Base-by-base conservation (phyloP, 1,284 basidiomycete genomes). In the Sanghuangporus weigelae region DNA sequence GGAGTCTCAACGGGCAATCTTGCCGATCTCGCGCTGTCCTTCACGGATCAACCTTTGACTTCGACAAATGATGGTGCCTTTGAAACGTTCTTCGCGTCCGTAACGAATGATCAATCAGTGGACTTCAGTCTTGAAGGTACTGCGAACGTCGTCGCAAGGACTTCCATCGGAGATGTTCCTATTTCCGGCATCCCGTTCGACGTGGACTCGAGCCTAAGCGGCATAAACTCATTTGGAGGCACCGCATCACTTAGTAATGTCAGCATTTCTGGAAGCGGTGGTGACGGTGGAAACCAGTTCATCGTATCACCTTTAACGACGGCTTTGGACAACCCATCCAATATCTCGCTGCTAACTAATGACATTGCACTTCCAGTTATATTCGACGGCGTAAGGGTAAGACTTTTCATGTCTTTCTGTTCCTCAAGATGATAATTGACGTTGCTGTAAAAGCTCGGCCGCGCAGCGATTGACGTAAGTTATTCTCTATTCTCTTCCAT, bases 1-100 rank as follows among this genome's bases (percentile, higher is more conserved):
- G 89, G 85, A 0, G 81, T 89, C 0, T 90, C 87, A 11, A 89
- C 84, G 0, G 87, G 87, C 26, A 87, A 89, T 65, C 63, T 79
- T n/a, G 87, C 81, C 40, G 75, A 82, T 59, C 76, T 90, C 36
- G 72, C 75, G 1, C 81, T 91, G 56, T 77, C 78, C 16, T 90
- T 87, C 77, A 74, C 79, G 16, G 75, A 89, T 59, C 73, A 82
- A 56, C 80, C 82, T n/a, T 72, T 92, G 19, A 75, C 76, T 49
- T 81, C 89, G 1, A 71, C 84, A 46, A 79, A 87, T 67, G 73
- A 84, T 54, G 77, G 69, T 23, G 83, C 80, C 2, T 90, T 91
- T 72, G 74, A 78, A 50, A 73, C 76, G 12, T 77, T 91, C 72
- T 84, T 92, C 60, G 80, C 82, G 0, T 78, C 74, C 54, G 84